Conservation (phyloP, 345 rosid species). For the Dipteronia sinensis region DNA sequence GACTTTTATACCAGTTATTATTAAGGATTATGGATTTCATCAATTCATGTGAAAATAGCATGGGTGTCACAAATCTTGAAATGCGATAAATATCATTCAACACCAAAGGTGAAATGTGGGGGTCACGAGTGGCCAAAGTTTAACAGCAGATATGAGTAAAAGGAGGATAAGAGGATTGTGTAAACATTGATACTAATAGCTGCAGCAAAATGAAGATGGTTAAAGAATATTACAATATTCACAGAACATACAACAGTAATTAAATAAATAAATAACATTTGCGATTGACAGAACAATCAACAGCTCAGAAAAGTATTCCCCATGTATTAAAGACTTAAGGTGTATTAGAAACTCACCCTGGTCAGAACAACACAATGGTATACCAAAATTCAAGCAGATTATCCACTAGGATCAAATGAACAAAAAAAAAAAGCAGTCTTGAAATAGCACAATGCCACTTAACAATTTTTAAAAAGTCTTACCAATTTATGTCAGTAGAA, state of each 20-base stretch:
- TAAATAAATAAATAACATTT: not conserved
- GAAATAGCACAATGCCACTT: not conserved
- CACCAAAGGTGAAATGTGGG: not conserved
- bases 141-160: not conserved
- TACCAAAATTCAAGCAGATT: slow-evolving; percentile 1
- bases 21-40: not conserved
- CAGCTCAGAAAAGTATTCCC: not conserved
- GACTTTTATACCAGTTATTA: not conserved
- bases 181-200: not conserved
- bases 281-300: not conserved
- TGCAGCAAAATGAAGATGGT: not conserved
- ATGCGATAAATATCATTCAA: not conserved
- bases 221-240: not conserved
- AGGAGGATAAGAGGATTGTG: not conserved
- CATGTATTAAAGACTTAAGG: not conserved
- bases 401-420: not conserved
- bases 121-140: not conserved
- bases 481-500: not conserved
- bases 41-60: not conserved
- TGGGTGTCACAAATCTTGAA: not conserved
- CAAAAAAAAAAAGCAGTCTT: not conserved
- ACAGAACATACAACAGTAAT: not conserved
- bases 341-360: not conserved
- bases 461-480: not conserved
- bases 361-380: not conserved